Evolutionary conservation across 345 rosid species (phyloP), one percentile per base, ranked within the genome.

Genomic region (Eucalyptus leucophloia): DNA sequence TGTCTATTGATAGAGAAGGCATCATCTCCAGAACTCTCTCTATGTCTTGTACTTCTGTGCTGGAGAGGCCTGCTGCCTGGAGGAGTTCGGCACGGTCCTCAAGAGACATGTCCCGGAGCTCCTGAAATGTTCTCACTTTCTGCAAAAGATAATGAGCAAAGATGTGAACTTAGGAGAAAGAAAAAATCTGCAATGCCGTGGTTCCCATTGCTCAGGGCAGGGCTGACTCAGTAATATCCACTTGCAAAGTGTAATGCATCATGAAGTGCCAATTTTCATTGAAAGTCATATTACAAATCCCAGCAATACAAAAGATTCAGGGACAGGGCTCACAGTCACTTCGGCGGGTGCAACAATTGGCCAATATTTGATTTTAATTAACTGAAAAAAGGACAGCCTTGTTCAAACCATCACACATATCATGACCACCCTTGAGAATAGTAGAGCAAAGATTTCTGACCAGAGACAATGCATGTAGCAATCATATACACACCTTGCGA

Each of bases 51-150:
- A 94, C 92, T 90, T 95, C 98, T 24, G 93, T 81, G 50, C 95
- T 47, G 86, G 99, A 95, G 90, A 98, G 92, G n/a, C 99, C 99
- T 89, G 95, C 99, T 51, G 92, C 94, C 91, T 94, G 98, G 88
- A 98, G 98, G 91, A 98, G 91, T 86, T 96, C 98, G 49, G 96
- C 93, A 65, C 99, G 98, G 32, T 96, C 98, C 91, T 94, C 91
- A 87, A 86, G 54, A 72, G 91, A 88, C 99, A 96, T 95, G 89
- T 96, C 98, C 89, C 88, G 92, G 47, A 97, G 95, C 69, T 98
- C 99, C 92, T 96, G 96, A 89, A 98, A 95, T 32, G 97, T 96
- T 89, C 97, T 95, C 67, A 98, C 97, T 90, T 96, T 98, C 99
- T 98, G 98, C 95, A 95, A 77, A 77, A 77, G 83, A 77, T 77